phyloP scores from a whole-genome alignment of 257 asterid species.

The Cinchona pubescens region DNA sequence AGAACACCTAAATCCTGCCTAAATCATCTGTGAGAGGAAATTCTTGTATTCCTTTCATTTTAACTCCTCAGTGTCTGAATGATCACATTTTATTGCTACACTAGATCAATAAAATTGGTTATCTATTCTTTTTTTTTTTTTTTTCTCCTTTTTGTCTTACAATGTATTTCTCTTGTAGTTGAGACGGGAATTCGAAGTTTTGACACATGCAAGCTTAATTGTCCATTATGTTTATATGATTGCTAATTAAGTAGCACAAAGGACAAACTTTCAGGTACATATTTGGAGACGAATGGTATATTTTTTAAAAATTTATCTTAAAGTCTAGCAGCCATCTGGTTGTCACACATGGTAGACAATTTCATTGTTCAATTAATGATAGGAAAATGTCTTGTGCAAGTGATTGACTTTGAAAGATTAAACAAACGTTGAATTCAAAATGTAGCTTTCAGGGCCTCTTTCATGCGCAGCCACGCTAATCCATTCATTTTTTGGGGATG shows the following conservation, averaged over 20 bases:
- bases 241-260: neutral
- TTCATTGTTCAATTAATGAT: neutral
- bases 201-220: neutral
- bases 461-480: neutral
- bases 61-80: neutral
- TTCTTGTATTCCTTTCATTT: neutral
- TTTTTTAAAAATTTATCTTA: neutral
- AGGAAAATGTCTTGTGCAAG: neutral
- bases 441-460: neutral
- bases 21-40: neutral
- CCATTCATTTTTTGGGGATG: neutral
- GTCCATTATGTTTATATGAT: neutral
- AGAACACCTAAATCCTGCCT: neutral
- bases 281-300: neutral
- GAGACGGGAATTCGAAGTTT: neutral
- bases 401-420: neutral
- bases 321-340: neutral
- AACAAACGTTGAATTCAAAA: neutral
- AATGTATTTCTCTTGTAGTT: neutral
- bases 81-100: neutral
- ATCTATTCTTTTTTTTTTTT: too few species aligned
- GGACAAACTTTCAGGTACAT: neutral
- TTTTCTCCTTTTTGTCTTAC: too few species aligned
- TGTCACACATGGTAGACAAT: neutral
- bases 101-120: neutral